Conservation (phyloP, 371 early-diverging fungal genomes). For the Mycotypha africana region DNA sequence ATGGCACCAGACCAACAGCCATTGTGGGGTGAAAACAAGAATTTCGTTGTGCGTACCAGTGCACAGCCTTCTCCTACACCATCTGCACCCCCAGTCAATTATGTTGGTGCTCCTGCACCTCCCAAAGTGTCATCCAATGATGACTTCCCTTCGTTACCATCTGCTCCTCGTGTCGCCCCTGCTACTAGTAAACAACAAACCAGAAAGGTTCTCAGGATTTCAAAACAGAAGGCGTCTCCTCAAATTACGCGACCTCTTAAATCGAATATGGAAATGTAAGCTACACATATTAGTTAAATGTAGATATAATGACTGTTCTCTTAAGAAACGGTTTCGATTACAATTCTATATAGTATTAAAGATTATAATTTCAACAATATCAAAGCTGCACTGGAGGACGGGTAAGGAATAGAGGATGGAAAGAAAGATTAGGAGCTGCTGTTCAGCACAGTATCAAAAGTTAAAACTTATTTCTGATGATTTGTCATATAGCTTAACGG, state of each 20-base stretch:
- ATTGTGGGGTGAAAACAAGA: slow-evolving; percentile 36
- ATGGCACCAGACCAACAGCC: slow-evolving; percentile 18
- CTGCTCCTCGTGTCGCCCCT: slow-evolving; percentile 9
- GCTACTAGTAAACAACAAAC: slow-evolving; percentile 1
- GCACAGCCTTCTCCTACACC: neutral
- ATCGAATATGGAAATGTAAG: slow-evolving; percentile 6
- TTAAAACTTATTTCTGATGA: neutral
- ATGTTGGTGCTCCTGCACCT: neutral
- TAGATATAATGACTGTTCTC: no score
- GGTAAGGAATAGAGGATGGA: slow-evolving; percentile 16
- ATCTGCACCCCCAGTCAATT: neutral
- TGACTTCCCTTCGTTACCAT: slow-evolving; percentile 26
- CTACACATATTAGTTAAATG: no score
- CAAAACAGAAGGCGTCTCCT: slow-evolving; percentile 16
- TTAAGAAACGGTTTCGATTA: no score
- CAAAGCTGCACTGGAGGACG: slow-evolving; percentile 23
- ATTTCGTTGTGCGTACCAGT: slow-evolving; percentile 6
- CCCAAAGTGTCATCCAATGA: slow-evolving; percentile 1
- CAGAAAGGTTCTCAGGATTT: slow-evolving; percentile 18
- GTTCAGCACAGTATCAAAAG: neutral
- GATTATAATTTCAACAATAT: slow-evolving; percentile 38
- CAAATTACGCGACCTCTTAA: neutral
- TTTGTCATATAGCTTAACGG: slow-evolving; percentile 9
- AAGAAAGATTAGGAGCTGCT: no score
- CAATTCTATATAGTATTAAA: slow-evolving; percentile 26